Percentiles rank a stretch among this genome's conserved stretches.
Evolutionary conservation across 2,329 filamentous ascomycete species (phyloP).

Genomic region (Colletotrichum neosansevieriae): DNA sequence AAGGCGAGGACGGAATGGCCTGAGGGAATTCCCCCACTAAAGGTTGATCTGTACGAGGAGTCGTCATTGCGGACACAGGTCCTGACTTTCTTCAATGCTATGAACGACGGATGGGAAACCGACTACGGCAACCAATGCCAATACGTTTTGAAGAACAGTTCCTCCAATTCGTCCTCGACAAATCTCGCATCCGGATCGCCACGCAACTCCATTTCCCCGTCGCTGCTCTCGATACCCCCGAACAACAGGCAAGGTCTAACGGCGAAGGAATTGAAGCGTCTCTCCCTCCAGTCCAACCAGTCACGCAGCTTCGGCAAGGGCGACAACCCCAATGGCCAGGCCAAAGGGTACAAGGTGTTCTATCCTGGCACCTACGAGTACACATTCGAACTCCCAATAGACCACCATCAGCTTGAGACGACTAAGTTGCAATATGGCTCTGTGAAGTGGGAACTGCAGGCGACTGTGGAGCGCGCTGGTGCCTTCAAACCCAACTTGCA

Average conservation of each 20-base stretch:
- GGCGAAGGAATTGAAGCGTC: slow-evolving; percentile 69
- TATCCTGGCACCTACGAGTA: slow-evolving; percentile 77
- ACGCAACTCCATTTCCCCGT: slow-evolving; percentile 39
- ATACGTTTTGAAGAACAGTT: slow-evolving; percentile 59
- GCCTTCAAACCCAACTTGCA: slow-evolving; percentile 91
- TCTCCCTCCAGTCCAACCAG: slow-evolving; percentile 84
- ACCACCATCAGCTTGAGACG: slow-evolving; percentile 89
- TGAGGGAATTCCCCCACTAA: slow-evolving; percentile 91
- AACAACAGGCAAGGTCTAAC: slow-evolving; percentile 50
- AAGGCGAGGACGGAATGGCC: slow-evolving; percentile 95
- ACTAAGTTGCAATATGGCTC: slow-evolving; percentile 88
- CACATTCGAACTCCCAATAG: slow-evolving; percentile 88
- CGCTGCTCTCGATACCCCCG: slow-evolving; percentile 44
- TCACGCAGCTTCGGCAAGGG: slow-evolving; percentile 88
- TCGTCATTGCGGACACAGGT: slow-evolving; percentile 89
- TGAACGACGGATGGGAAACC: slow-evolving; percentile 70
- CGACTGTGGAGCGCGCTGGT: slow-evolving; percentile 85
- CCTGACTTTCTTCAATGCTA: slow-evolving; percentile 91
- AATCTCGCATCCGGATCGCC: slow-evolving; percentile 42
- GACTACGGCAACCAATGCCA: slow-evolving; percentile 74
- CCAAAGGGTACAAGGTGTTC: slow-evolving; percentile 88
- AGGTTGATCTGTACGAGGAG: slow-evolving; percentile 85
- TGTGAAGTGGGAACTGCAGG: slow-evolving; percentile 90
- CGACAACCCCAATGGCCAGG: slow-evolving; percentile 71
- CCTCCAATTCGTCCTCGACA: slow-evolving; percentile 52